A percentile compares a stretch with the other conserved stretches of the same genome.
phyloP scores from a whole-genome alignment of 495 filamentous ascomycete genomes.

The Aspergillus panamensis region DNA sequence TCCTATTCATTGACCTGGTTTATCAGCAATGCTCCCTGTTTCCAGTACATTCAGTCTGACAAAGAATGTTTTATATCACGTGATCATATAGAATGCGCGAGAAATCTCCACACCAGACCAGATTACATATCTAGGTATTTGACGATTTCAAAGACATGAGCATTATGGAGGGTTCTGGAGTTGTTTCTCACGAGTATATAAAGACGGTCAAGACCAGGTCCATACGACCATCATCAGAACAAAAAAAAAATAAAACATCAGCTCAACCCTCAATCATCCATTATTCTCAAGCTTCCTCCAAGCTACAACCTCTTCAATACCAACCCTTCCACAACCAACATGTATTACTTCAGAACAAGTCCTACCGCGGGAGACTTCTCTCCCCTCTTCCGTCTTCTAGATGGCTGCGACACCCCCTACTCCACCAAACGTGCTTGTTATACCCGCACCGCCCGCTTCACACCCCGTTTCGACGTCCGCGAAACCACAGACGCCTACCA shows the following conservation, averaged over 20 bases:
- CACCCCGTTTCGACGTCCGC: constrained; percentile 77
- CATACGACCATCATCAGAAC: constrained; percentile 8
- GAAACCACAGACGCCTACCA: constrained; percentile 70
- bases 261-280: constrained; percentile 4
- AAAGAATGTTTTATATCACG: constrained; percentile 19
- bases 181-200: constrained; percentile 15
- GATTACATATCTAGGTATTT: constrained; percentile 1
- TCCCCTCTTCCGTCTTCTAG: constrained; percentile 46
- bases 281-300: background rate
- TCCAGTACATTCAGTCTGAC: background rate
- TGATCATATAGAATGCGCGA: constrained; percentile 27
- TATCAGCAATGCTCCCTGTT: background rate
- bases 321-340: constrained; percentile 17
- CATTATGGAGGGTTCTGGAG: constrained; percentile 15
- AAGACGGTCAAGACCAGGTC: constrained; percentile 5
- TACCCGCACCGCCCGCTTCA: constrained; percentile 49
- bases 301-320: constrained; percentile 1
- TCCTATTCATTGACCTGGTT: too few relatives aligned
- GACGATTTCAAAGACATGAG: background rate
- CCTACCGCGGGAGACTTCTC: constrained; percentile 36
- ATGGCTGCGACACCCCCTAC: constrained; percentile 45
- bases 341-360: constrained; percentile 42
- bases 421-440: constrained; percentile 17
- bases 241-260: background rate
- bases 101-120: constrained; percentile 26